Evolutionary conservation across 2,329 filamentous ascomycete genomes (phyloP).

Genomic region (Penicillium sp.): DNA sequence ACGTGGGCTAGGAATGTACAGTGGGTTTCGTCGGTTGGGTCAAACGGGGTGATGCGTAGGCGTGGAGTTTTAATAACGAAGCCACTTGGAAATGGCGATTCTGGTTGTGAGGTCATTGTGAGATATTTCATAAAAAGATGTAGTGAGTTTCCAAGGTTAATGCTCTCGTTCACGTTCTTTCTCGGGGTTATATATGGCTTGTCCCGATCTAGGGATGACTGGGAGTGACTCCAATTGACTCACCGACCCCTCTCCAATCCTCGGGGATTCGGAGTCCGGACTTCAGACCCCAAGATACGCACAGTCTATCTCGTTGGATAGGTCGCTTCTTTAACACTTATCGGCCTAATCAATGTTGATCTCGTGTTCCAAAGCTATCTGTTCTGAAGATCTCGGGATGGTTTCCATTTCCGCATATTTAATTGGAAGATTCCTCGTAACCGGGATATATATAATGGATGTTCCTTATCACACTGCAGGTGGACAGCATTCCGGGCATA

Average conservation of each 20-base stretch:
- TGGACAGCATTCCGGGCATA: too few relatives aligned
- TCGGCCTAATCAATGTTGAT: too few relatives aligned
- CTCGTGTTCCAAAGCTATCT: too few relatives aligned
- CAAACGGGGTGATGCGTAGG: conserved; percentile 17
- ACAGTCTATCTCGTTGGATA: too few relatives aligned
- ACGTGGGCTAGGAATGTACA: conserved; percentile 16
- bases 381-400: too few relatives aligned
- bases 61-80: conserved; percentile 17
- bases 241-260: background rate
- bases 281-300: background rate
- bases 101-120: conserved; percentile 1
- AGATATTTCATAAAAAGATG: background rate
- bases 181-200: background rate
- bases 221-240: background rate
- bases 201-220: background rate
- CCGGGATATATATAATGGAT: too few relatives aligned
- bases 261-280: background rate
- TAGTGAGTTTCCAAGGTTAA: too few relatives aligned
- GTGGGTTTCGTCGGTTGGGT: conserved; percentile 12
- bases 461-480: too few relatives aligned
- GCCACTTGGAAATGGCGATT: conserved; percentile 8
- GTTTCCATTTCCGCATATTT: too few relatives aligned
- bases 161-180: background rate
- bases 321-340: too few relatives aligned
- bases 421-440: too few relatives aligned